These are phyloP conservation scores for Xylaria acuta DNA, from an alignment of 495 filamentous ascomycete genomes.

Conservation along the genomic window DNA sequence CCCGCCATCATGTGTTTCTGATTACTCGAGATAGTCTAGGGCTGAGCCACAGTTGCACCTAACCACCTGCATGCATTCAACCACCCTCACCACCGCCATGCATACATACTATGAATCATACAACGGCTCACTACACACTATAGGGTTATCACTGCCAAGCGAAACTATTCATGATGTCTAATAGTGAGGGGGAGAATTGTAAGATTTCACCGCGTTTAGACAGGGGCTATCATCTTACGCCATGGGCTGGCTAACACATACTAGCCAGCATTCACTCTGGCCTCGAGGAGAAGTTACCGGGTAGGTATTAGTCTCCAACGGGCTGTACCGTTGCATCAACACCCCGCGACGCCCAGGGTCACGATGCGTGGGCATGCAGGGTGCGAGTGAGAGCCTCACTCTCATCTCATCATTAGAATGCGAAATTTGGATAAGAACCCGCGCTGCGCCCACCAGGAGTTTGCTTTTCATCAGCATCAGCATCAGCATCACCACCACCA, in stretches of 20 bases:
- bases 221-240: neutral
- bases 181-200: neutral
- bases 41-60: slow-evolving; percentile 17
- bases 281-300: neutral
- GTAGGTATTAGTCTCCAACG: neutral
- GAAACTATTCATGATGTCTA: neutral
- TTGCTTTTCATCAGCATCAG: neutral
- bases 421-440: slow-evolving; percentile 5
- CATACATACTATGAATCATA: neutral
- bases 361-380: neutral
- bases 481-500: neutral
- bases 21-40: neutral
- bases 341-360: neutral
- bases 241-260: too few relatives aligned
- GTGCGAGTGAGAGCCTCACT: neutral
- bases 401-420: neutral
- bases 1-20: neutral
- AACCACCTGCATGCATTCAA: too few relatives aligned
- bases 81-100: too few relatives aligned
- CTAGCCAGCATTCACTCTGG: neutral
- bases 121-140: neutral
- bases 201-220: neutral
- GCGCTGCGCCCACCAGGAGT: neutral
- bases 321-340: neutral
- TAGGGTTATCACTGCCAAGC: neutral